Base-by-base conservation (phyloP, 768 basidiomycete species). In the Calocybe gangraenosa region DNA sequence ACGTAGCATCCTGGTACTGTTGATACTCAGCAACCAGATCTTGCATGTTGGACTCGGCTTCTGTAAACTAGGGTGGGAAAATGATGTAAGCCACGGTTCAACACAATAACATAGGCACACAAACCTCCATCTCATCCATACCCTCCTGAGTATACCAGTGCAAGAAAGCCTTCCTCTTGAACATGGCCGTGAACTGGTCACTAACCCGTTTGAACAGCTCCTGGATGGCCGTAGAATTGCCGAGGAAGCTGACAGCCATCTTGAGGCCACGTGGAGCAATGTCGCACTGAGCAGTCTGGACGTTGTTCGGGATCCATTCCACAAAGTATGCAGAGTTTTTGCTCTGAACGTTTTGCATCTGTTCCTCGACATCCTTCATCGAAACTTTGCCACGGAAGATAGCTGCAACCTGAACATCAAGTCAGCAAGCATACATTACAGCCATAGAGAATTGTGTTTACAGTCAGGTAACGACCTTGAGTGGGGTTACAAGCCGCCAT, bases 331-430 rank as follows among this genome's bases (percentile, higher is more conserved):
- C 86, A 25, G 92, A 88, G 77, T 97, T 96, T 81, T 95, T 96
- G 79, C 80, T 91, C 70, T 94, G 89, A 25, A 98, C 92, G 56
- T 85, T 88, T 69, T 93, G 87, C 92, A 98, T 97, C 61, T 95
- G 91, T 63, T 98, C 96, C 70, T 99, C 96, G 46, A 99, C 92
- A 64, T 99, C 96, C 71, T 95, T 95, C 94, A 98, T 97, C n/a
- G 93, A 91, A 44, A 98, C 93, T 69, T 94, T 94, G 56, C 96
- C 96, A 69, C 96, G 92, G 92, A 96, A 99, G 58, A 93, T 84
- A 53, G 93, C 92, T 21, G 93, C 92, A 53, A 95, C 82, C 83
- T 85, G 18, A 34, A 11, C 32, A 4, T 2, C 5, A 11, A 30
- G 3, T 15, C 9, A 31, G 20, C 19, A 40, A 39, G 40, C 43